Evolutionary conservation across 441 rosid genomes (phyloP).

Genomic region (Francoa sonchifolia): DNA sequence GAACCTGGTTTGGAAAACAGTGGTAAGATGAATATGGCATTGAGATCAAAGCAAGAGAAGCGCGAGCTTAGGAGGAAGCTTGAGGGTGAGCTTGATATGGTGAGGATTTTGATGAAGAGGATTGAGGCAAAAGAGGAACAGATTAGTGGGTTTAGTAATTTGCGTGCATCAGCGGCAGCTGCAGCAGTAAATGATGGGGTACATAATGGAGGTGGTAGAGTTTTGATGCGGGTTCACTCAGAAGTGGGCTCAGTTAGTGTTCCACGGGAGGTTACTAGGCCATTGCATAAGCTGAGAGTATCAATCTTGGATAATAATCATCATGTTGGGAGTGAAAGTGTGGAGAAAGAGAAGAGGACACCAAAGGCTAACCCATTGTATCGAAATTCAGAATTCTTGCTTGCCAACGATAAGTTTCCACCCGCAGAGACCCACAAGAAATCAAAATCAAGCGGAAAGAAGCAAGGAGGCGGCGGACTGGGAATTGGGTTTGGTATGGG

Average conservation of each 20-base stretch:
- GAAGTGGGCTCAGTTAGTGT: conserved; percentile 46
- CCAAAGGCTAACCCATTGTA: conserved; percentile 96
- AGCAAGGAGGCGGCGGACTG: conserved; percentile 44
- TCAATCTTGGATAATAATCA: conserved; percentile 63
- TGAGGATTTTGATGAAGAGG: conserved; percentile 69
- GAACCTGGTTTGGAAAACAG: conserved; percentile 29
- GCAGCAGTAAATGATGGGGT: conserved; percentile 28
- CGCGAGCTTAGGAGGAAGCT: conserved; percentile 61
- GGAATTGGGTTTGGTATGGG: conserved; percentile 43
- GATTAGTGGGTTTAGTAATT: conserved; percentile 25
- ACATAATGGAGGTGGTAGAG: conserved; percentile 40
- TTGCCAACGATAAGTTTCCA: conserved; percentile 92
- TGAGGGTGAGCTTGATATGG: conserved; percentile 56
- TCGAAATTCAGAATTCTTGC: conserved; percentile 78
- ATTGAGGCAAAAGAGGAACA: conserved; percentile 67
- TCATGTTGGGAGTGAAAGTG: conserved; percentile 41
- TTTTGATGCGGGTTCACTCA: conserved; percentile 49
- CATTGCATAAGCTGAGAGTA: conserved; percentile 57
- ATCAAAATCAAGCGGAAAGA: conserved; percentile 64
- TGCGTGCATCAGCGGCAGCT: conserved; percentile 19
- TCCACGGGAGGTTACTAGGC: conserved; percentile 48
- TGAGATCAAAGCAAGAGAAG: conserved; percentile 45
- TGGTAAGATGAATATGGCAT: conserved; percentile 39
- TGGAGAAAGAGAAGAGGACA: conserved; percentile 95
- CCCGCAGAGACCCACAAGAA: conserved; percentile 91